These are phyloP conservation scores for Xerocomus spinulosus DNA, from an alignment of 768 basidiomycete species.

Conservation along the genomic window DNA sequence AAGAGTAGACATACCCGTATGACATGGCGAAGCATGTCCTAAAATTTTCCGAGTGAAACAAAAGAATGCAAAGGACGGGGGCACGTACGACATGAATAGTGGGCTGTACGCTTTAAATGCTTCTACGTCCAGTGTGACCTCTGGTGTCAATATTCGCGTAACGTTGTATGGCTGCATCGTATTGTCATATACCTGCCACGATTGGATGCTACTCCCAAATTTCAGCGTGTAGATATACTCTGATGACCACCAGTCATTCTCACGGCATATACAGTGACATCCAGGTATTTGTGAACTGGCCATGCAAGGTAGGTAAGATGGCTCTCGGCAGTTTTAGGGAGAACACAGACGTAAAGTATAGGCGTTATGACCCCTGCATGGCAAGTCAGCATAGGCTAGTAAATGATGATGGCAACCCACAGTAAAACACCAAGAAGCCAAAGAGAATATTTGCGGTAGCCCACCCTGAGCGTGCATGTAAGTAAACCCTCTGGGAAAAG, in stretches of 20 bases:
- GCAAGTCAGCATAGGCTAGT: constrained; percentile 1
- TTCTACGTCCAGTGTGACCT: constrained; percentile 49
- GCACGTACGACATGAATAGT: constrained; percentile 47
- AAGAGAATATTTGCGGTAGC: constrained; percentile 66
- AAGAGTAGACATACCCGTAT: constrained; percentile 24
- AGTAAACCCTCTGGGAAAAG: background rate
- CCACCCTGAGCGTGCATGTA: constrained; percentile 47
- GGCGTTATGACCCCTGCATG: constrained; percentile 30
- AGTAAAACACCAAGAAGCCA: constrained; percentile 72
- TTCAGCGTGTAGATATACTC: background rate
- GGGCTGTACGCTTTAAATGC: constrained; percentile 56
- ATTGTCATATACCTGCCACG: constrained; percentile 61
- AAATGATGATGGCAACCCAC: constrained; percentile 24
- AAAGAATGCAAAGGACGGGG: background rate
- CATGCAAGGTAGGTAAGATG: background rate
- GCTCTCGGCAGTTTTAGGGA: constrained; percentile 34
- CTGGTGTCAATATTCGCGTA: constrained; percentile 47
- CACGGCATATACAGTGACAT: constrained; percentile 54
- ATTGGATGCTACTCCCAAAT: constrained; percentile 44
- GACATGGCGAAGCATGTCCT: constrained; percentile 27
- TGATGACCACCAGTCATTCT: constrained; percentile 16
- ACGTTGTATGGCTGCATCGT: constrained; percentile 54
- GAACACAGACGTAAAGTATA: constrained; percentile 44
- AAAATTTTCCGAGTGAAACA: background rate
- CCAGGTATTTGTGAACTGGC: constrained; percentile 61